Conservation (phyloP, 148 eudicot species). For the Hydrangea macrophylla region DNA sequence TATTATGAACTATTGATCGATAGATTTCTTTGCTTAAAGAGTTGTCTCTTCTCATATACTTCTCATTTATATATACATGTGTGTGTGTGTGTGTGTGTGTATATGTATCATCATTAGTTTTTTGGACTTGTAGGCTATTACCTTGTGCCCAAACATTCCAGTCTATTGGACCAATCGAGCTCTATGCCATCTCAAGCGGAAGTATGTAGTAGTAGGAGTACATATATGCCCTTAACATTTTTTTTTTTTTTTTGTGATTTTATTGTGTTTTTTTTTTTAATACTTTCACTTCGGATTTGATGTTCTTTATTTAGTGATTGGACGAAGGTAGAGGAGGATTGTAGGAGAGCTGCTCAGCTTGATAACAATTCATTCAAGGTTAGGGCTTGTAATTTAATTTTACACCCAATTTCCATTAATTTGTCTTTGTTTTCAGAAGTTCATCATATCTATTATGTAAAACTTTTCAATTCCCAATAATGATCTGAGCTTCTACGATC, state of each 20-base stretch:
- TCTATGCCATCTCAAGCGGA: constrained; percentile 63
- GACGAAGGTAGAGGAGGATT: constrained; percentile 82
- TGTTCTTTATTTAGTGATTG: constrained; percentile 49
- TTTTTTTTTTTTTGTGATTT: neutral
- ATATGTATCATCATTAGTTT: neutral
- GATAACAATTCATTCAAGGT: constrained; percentile 82
- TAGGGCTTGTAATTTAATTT: constrained; percentile 1
- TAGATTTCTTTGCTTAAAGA: too few relatives aligned
- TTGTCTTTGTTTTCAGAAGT: too few relatives aligned
- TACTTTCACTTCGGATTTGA: neutral
- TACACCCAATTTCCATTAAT: neutral
- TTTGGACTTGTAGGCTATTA: constrained; percentile 54
- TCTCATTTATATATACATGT: too few relatives aligned
- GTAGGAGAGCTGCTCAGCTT: constrained; percentile 70
- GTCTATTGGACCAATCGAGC: constrained; percentile 95
- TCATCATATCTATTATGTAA: too few relatives aligned
- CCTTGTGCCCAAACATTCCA: constrained; percentile 76
- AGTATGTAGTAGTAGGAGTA: constrained; percentile 49
- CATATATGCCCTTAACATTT: neutral
- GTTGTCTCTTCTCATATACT: too few relatives aligned
- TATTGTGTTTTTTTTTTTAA: neutral
- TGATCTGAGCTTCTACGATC: too few relatives aligned
- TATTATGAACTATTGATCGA: too few relatives aligned
- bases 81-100: neutral
- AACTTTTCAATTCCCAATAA: too few relatives aligned